Conservation (phyloP, 768 basidiomycete genomes). For the Amanita pallidorosea region DNA sequence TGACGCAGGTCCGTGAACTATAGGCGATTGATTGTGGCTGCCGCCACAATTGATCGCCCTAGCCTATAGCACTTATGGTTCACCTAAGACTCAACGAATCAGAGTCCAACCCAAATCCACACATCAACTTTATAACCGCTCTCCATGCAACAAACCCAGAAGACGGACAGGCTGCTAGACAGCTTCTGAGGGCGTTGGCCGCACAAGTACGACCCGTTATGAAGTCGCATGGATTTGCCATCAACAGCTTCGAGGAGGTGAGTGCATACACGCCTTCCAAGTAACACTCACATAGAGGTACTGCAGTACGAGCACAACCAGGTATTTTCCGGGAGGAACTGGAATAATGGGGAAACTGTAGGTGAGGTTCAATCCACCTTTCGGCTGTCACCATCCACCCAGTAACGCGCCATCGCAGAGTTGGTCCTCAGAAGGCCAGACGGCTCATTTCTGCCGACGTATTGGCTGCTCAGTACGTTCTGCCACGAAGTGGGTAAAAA, state of each 20-base stretch:
- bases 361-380: slow-evolving; percentile 28
- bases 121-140: slow-evolving; percentile 66
- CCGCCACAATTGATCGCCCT: no score
- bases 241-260: slow-evolving; percentile 82
- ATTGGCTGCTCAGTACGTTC: slow-evolving; percentile 65
- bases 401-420: slow-evolving; percentile 31
- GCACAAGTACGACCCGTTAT: slow-evolving; percentile 79
- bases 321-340: slow-evolving; percentile 77
- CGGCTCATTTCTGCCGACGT: slow-evolving; percentile 51
- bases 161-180: slow-evolving; percentile 52
- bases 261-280: slow-evolving; percentile 1
- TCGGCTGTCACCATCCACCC: not conserved
- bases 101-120: slow-evolving; percentile 63
- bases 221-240: slow-evolving; percentile 64
- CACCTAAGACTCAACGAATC: slow-evolving; percentile 60
- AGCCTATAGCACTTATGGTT: slow-evolving; percentile 62
- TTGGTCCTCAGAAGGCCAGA: slow-evolving; percentile 57
- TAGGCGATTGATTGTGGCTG: no score
- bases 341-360: slow-evolving; percentile 75
- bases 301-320: slow-evolving; percentile 64
- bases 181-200: slow-evolving; percentile 67
- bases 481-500: slow-evolving; percentile 64
- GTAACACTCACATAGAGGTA: not conserved
- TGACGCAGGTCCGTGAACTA: no score
- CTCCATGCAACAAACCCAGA: slow-evolving; percentile 23